Conservation (phyloP, 805 yeast species). For the Cyberlindnera xishuangbannaensis region DNA sequence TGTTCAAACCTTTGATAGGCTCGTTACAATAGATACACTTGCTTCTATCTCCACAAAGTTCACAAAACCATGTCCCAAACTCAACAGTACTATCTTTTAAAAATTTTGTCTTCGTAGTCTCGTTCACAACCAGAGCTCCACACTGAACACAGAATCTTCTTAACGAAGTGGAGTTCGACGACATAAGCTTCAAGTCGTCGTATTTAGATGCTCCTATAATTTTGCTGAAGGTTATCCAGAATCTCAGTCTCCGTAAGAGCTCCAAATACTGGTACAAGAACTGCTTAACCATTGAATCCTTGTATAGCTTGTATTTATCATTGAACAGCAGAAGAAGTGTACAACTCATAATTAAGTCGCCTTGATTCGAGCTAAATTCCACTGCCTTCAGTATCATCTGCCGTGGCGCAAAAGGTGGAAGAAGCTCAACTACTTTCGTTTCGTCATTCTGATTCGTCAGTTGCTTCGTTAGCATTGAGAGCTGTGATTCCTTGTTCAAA, state of each 20-base stretch:
- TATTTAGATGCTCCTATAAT: slow-evolving; percentile 40
- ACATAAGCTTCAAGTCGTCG: slow-evolving; percentile 22
- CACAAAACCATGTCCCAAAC: slow-evolving; percentile 85
- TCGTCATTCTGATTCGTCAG: slow-evolving; percentile 17
- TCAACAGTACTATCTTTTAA: slow-evolving; percentile 27
- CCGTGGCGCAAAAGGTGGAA: slow-evolving; percentile 56
- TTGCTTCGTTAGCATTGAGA: slow-evolving; percentile 23
- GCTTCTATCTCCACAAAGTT: slow-evolving; percentile 46
- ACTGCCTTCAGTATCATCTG: slow-evolving; percentile 44
- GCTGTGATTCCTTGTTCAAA: slow-evolving; percentile 11
- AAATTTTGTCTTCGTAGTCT: slow-evolving; percentile 38
- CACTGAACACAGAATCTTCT: slow-evolving; percentile 61
- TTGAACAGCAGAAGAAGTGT: slow-evolving; percentile 51
- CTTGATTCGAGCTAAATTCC: slow-evolving; percentile 52
- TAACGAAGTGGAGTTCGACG: slow-evolving; percentile 29
- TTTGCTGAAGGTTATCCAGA: slow-evolving; percentile 54
- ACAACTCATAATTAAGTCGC: slow-evolving; percentile 58
- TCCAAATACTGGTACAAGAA: slow-evolving; percentile 53
- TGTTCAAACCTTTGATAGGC: slow-evolving; percentile 67
- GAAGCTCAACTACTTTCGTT: slow-evolving; percentile 1
- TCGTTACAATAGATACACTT: slow-evolving; percentile 69
- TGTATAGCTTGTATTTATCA: slow-evolving; percentile 31
- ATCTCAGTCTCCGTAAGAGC: slow-evolving; percentile 39
- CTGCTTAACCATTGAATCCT: slow-evolving; percentile 38
- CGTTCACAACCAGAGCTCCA: slow-evolving; percentile 53